These are phyloP conservation scores for Kuraishia borneana DNA, from an alignment of 805 yeast species.

Conservation along the genomic window DNA sequence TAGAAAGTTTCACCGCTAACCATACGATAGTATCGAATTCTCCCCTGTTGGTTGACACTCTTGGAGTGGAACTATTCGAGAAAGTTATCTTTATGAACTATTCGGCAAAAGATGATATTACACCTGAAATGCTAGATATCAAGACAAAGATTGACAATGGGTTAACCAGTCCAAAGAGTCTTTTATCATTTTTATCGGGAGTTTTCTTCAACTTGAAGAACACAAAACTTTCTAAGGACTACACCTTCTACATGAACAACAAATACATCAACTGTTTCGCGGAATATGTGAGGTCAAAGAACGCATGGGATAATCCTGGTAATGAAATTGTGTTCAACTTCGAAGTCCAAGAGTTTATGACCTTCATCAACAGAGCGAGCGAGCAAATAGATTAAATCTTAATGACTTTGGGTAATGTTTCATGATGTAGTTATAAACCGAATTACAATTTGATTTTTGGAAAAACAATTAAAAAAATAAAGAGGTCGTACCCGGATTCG, in stretches of 20 bases:
- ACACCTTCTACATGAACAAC: slow-evolving; percentile 15
- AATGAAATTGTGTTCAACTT: no score
- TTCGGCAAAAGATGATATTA: slow-evolving; percentile 1
- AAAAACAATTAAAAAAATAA: slow-evolving; percentile 8
- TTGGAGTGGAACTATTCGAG: slow-evolving; percentile 8
- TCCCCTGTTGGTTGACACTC: slow-evolving; percentile 8
- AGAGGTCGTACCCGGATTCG: slow-evolving; percentile 77
- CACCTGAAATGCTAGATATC: not conserved
- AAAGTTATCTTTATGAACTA: slow-evolving; percentile 3
- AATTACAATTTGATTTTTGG: no score
- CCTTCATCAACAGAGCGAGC: no score
- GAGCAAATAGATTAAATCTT: no score
- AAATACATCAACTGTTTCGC: slow-evolving; percentile 12
- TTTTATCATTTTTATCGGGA: slow-evolving; percentile 13
- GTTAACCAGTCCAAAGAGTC: slow-evolving; percentile 6
- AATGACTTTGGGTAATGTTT: no score
- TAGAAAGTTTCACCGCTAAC: not conserved
- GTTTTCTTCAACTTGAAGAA: slow-evolving; percentile 18
- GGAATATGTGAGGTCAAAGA: slow-evolving; percentile 7
- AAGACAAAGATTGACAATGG: not conserved
- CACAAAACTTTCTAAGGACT: slow-evolving; percentile 14
- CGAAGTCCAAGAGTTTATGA: no score
- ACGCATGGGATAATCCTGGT: no score
- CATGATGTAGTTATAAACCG: no score
- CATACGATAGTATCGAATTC: not conserved